Conservation (phyloP, 768 basidiomycete species). For the Rubroboletus pulcherrimus region DNA sequence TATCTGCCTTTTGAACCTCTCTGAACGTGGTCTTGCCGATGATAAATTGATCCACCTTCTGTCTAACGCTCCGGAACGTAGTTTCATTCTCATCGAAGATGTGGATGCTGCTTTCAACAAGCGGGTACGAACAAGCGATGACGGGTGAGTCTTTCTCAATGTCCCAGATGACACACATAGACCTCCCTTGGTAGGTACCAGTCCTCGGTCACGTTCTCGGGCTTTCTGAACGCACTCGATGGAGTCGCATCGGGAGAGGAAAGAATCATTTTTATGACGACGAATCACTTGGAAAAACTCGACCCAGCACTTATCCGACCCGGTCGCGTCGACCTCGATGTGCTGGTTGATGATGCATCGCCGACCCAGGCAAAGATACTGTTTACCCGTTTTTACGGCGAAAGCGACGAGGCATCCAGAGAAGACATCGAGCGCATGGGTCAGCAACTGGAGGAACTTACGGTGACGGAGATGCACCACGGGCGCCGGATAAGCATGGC, state of each 20-base stretch:
- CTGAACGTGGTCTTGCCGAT: conserved; percentile 92
- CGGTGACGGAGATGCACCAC: conserved; percentile 47
- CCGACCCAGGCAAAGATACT: conserved; percentile 73
- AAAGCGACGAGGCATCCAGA: conserved; percentile 34
- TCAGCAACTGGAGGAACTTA: conserved; percentile 46
- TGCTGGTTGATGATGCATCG: conserved; percentile 83
- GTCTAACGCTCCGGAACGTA: conserved; percentile 89
- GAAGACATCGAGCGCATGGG: conserved; percentile 46
- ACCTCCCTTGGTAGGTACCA: conserved; percentile 60
- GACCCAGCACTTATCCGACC: conserved; percentile 96
- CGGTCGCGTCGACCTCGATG: conserved; percentile 86
- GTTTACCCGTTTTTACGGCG: conserved; percentile 82
- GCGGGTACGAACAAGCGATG: conserved; percentile 84
- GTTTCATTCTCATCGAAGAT: conserved; percentile 95
- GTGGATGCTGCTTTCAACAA: conserved; percentile 97
- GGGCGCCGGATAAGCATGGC: conserved; percentile 89
- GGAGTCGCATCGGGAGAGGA: conserved; percentile 98
- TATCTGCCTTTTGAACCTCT: conserved; percentile 92
- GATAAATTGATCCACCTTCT: conserved; percentile 94
- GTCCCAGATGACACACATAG: conserved; percentile 9
- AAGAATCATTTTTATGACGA: conserved; percentile 98
- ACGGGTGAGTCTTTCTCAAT: conserved; percentile 61
- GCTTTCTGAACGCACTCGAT: conserved; percentile 93
- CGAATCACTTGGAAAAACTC: conserved; percentile 87
- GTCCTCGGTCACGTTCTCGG: conserved; percentile 95